Evolutionary conservation across 2,329 filamentous ascomycete species (phyloP).

Genomic region (Sordariomycetes sp.): DNA sequence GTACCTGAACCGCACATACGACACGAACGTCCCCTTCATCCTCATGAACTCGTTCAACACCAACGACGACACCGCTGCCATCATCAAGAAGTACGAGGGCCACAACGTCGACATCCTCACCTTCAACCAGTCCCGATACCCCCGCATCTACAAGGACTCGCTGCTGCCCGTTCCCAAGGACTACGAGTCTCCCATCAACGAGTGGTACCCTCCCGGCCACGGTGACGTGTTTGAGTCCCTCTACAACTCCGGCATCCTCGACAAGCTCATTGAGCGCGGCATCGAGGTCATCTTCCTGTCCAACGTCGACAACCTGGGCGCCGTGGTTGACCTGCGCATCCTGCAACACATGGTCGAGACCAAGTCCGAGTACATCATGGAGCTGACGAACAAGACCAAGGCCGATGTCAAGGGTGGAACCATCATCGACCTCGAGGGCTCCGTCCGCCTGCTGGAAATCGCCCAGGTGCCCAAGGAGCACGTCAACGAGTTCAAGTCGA

Average conservation of each 20-base stretch:
- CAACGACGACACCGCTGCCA: conserved; percentile 92
- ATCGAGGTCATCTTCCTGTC: conserved; percentile 98
- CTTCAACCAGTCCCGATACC: conserved; percentile 99
- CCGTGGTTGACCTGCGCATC: conserved; percentile 95
- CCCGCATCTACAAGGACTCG: conserved; percentile 96
- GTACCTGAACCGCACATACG: conserved; percentile 96
- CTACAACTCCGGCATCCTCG: conserved; percentile 97
- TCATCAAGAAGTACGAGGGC: conserved; percentile 99
- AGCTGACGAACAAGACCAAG: conserved; percentile 99
- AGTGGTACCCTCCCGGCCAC: conserved; percentile 98
- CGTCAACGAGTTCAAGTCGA: conserved; percentile 99
- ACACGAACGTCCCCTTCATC: conserved; percentile 94
- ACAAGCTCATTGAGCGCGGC: conserved; percentile 89
- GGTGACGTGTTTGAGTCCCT: conserved; percentile 99
- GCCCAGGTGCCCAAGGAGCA: conserved; percentile 99
- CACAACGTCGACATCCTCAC: conserved; percentile 99
- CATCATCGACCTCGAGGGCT: conserved; percentile 98
- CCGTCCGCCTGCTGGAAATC: conserved; percentile 93
- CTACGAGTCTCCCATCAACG: conserved; percentile 76
- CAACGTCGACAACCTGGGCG: conserved; percentile 97
- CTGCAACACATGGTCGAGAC: conserved; percentile 99
- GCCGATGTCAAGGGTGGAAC: conserved; percentile 99
- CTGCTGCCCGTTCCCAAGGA: conserved; percentile 90
- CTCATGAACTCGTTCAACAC: conserved; percentile 99
- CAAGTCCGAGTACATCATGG: conserved; percentile 98